Conservation (phyloP, 768 basidiomycete genomes). For the Psilocybe azurescens region DNA sequence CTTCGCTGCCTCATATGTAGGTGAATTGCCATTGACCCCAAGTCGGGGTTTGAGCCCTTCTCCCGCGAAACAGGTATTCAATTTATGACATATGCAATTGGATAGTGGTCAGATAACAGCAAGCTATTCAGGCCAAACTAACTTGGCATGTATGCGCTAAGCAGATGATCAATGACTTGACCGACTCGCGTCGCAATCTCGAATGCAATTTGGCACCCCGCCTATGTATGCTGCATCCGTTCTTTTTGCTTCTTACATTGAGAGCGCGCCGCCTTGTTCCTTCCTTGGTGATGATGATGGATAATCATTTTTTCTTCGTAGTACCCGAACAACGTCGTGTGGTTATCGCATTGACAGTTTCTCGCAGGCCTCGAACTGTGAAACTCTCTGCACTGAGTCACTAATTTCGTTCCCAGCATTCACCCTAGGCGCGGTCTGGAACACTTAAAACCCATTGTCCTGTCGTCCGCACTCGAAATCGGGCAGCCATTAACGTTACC, state of each 20-base stretch:
- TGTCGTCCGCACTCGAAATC: background rate
- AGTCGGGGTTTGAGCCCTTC: constrained; percentile 11
- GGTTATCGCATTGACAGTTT: background rate
- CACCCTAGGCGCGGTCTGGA: background rate
- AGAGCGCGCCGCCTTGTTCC: constrained; percentile 6
- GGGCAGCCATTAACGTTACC: background rate
- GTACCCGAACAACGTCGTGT: background rate
- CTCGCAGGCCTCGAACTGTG: constrained; percentile 7
- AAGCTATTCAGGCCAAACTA: background rate
- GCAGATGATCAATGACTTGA: constrained; percentile 5
- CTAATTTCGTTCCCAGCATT: background rate
- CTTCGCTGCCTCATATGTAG: background rate
- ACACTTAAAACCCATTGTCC: background rate
- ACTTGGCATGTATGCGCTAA: background rate
- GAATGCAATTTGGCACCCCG: background rate
- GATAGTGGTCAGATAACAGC: background rate
- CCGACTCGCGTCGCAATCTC: background rate
- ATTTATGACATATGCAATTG: background rate
- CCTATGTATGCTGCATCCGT: constrained; percentile 5
- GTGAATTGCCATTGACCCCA: background rate
- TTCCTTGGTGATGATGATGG: background rate
- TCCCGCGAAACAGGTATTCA: constrained; percentile 21
- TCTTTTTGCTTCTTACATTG: no score
- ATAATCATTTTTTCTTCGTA: background rate
- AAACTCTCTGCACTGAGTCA: background rate